A percentile compares a stretch with the other conserved stretches of the same genome.
phyloP scores from a whole-genome alignment of 164 flowering plant genomes.

The Tetracentron sinense region DNA sequence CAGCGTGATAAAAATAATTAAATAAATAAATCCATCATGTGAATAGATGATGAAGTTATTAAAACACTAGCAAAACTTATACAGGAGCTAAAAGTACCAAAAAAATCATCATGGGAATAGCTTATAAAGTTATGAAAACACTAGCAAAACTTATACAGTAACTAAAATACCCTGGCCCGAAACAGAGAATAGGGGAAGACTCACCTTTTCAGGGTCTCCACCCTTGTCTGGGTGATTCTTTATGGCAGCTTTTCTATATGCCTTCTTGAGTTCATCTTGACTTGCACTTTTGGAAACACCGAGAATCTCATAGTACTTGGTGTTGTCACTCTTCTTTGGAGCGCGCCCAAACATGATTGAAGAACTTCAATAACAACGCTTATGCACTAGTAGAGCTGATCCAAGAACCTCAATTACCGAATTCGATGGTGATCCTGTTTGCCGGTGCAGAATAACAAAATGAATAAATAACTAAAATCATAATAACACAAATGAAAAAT shows the following conservation, averaged over 20 bases:
- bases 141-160: too few relatives aligned
- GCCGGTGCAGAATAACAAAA: not conserved
- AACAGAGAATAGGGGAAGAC: not conserved
- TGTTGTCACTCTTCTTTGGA: constrained; percentile 51
- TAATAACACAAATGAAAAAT: too few relatives aligned
- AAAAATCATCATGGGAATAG: too few relatives aligned
- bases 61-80: too few relatives aligned
- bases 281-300: constrained; percentile 45
- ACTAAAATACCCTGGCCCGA: not conserved
- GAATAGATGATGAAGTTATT: too few relatives aligned
- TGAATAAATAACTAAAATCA: too few relatives aligned
- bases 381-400: not conserved
- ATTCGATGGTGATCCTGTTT: not conserved
- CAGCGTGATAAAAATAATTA: too few relatives aligned
- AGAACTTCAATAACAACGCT: constrained; percentile 11
- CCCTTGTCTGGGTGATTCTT: constrained; percentile 70
- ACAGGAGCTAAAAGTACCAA: too few relatives aligned
- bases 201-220: constrained; percentile 62
- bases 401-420: not conserved
- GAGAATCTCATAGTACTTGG: constrained; percentile 48
- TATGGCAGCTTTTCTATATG: constrained; percentile 54
- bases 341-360: constrained; percentile 55
- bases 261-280: constrained; percentile 59
- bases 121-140: too few relatives aligned
- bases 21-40: too few relatives aligned